Percentiles rank a stretch among this genome's conserved stretches.
Evolutionary conservation across 306 rosid species (phyloP).

Genomic region (Dryas drummondii): DNA sequence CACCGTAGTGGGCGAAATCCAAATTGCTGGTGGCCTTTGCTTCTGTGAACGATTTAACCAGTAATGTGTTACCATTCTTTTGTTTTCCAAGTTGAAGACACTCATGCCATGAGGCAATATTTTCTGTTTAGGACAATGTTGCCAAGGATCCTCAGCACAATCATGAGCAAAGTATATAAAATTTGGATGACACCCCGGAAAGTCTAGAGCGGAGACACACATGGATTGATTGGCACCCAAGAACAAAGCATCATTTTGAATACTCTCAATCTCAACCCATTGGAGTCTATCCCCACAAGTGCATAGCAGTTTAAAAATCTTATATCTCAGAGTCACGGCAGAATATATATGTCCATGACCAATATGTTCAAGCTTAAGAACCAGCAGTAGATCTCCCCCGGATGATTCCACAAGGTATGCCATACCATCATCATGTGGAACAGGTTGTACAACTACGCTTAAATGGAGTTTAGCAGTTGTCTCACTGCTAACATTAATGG

Average conservation of each 20-base stretch:
- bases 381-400: neutral
- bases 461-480: neutral
- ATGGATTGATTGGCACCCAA: neutral
- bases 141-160: neutral
- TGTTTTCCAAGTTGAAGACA: neutral
- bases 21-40: neutral
- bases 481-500: neutral
- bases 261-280: neutral
- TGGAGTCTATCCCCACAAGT: neutral
- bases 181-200: neutral
- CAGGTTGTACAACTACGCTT: neutral
- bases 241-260: constrained; percentile 10
- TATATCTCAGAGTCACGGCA: neutral
- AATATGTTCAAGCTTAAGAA: neutral
- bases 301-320: neutral
- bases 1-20: constrained; percentile 10
- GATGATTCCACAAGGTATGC: neutral
- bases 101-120: neutral
- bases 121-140: no score
- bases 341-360: neutral
- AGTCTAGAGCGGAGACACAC: neutral
- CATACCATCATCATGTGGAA: neutral
- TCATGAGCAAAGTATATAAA: neutral
- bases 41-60: neutral
- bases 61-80: neutral